Evolutionary conservation across 2,329 filamentous ascomycete genomes (phyloP).

Genomic region (Beauveria rudraprayagi): DNA sequence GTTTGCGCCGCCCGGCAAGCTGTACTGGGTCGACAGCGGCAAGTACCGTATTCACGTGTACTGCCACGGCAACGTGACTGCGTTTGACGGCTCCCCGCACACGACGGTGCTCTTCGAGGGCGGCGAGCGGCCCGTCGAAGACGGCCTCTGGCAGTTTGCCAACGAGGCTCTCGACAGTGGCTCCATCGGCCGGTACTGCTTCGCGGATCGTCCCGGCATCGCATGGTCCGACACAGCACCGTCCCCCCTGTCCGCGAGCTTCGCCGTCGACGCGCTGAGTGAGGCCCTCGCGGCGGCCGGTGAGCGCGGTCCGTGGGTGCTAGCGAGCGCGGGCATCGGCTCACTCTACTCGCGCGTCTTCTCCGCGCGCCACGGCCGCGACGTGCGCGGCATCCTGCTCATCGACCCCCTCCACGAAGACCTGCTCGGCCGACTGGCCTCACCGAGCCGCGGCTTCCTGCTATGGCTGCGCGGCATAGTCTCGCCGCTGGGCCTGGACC

Average conservation of each 20-base stretch:
- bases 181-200: slow-evolving; percentile 83
- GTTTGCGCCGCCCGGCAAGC: slow-evolving; percentile 62
- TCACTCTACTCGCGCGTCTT: slow-evolving; percentile 89
- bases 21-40: slow-evolving; percentile 71
- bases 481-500: slow-evolving; percentile 78
- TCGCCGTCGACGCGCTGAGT: slow-evolving; percentile 81
- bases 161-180: slow-evolving; percentile 69
- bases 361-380: slow-evolving; percentile 67
- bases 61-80: slow-evolving; percentile 64
- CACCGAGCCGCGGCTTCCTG: slow-evolving; percentile 64
- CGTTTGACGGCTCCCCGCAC: slow-evolving; percentile 41
- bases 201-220: slow-evolving; percentile 85
- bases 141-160: slow-evolving; percentile 72
- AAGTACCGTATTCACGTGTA: slow-evolving; percentile 84
- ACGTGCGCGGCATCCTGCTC: slow-evolving; percentile 71
- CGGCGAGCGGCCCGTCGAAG: slow-evolving; percentile 70
- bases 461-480: slow-evolving; percentile 83
- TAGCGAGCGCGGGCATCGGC: slow-evolving; percentile 79
- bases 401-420: slow-evolving; percentile 89
- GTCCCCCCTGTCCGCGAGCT: slow-evolving; percentile 85
- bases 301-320: slow-evolving; percentile 81
- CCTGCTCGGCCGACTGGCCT: slow-evolving; percentile 59
- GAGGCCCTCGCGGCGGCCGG: slow-evolving; percentile 74
- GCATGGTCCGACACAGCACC: slow-evolving; percentile 87
- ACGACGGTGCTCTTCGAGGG: slow-evolving; percentile 83